Percentiles rank a stretch among this genome's conserved stretches.
phyloP scores from a whole-genome alignment of 2,329 filamentous ascomycete genomes.

The Fonsecaea pedrosoi region DNA sequence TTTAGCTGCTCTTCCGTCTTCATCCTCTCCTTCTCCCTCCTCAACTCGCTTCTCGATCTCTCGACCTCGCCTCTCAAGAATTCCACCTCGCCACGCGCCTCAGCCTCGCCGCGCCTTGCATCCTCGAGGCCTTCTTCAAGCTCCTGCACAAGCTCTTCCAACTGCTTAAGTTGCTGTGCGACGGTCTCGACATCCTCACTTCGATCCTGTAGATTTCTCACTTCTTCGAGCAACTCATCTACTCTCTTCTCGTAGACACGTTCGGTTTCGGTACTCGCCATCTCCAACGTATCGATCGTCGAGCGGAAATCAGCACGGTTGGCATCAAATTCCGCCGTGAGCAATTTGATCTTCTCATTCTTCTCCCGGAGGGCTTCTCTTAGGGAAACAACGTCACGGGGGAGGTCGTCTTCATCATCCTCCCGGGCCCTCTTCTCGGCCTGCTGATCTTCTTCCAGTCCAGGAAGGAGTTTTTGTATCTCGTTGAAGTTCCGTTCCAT shows the following conservation, averaged over 20 bases:
- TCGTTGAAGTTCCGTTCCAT: conserved; percentile 91
- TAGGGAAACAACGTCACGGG: conserved; percentile 75
- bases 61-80: conserved; percentile 95
- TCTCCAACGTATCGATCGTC: conserved; percentile 93
- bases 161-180: conserved; percentile 86
- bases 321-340: conserved; percentile 92
- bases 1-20: conserved; percentile 53
- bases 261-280: conserved; percentile 92
- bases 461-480: conserved; percentile 73
- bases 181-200: conserved; percentile 91
- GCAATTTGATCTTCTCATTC: conserved; percentile 92
- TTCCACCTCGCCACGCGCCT: conserved; percentile 93
- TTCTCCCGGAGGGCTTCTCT: conserved; percentile 87
- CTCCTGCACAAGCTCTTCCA: conserved; percentile 95
- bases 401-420: conserved; percentile 36
- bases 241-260: conserved; percentile 79
- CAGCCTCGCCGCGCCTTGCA: conserved; percentile 88
- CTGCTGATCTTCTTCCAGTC: conserved; percentile 30
- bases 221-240: conserved; percentile 73
- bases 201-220: conserved; percentile 76
- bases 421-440: conserved; percentile 58
- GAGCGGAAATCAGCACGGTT: conserved; percentile 95
- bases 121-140: conserved; percentile 96
- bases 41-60: conserved; percentile 83
- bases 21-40: conserved; percentile 84